Conservation (phyloP, 106 monocot species). For the Dendrobium nobile region DNA sequence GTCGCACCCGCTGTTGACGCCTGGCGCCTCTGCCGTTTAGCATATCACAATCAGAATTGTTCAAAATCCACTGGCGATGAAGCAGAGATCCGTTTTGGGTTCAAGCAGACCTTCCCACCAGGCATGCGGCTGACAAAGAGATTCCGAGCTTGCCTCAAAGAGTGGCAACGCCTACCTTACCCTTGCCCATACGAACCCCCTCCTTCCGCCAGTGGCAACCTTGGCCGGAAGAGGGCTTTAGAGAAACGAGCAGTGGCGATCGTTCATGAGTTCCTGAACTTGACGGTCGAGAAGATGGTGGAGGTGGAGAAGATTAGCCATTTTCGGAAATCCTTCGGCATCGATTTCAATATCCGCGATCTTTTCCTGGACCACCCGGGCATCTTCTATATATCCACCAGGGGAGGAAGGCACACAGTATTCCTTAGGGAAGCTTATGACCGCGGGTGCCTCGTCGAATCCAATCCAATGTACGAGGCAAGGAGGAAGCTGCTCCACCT, state of each 20-base stretch:
- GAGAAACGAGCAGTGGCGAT: constrained; percentile 90
- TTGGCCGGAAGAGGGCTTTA: constrained; percentile 16
- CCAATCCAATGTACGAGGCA: constrained; percentile 65
- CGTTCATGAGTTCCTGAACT: constrained; percentile 78
- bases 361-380: constrained; percentile 90
- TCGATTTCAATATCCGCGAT: constrained; percentile 78
- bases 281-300: constrained; percentile 94
- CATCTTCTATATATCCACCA: constrained; percentile 87
- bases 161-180: constrained; percentile 86
- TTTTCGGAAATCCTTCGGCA: constrained; percentile 71
- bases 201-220: constrained; percentile 1
- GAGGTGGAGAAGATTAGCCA: constrained; percentile 97
- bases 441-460: constrained; percentile 52
- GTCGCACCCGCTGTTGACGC: constrained; percentile 13
- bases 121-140: constrained; percentile 71
- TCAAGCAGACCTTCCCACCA: constrained; percentile 74
- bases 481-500: constrained; percentile 63
- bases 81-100: constrained; percentile 30
- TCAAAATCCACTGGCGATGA: neutral
- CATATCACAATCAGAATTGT: neutral
- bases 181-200: constrained; percentile 44
- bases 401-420: constrained; percentile 74
- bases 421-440: constrained; percentile 82
- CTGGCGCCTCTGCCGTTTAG: neutral
- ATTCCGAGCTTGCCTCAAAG: constrained; percentile 45